Evolutionary conservation across 1,139 yeast species (phyloP), one percentile per base, ranked within the genome.

Genomic region (Suhomyces maxii): DNA sequence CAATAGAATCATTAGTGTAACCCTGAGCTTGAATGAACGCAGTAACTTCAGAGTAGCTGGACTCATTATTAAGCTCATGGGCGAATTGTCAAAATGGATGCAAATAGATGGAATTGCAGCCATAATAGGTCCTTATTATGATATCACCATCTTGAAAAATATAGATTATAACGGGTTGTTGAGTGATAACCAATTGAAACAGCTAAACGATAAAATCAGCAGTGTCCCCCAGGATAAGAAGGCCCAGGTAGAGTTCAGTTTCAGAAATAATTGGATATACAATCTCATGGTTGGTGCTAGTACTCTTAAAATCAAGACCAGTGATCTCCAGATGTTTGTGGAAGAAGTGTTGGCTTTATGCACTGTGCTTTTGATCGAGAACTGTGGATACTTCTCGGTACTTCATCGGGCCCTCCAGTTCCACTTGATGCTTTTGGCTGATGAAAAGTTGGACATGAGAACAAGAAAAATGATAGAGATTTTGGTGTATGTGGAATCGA

Each of bases 61-160:
- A 8, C 14, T 32, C 6, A 41, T 46, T 10, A 30, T 52, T 37
- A 35, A 25, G 37, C 46, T 51, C 31, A 10, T 52, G 12, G 26
- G 40, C 1, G 30, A 25, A 6, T 36, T 41, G 9, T 26, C 37
- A 10, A 25, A 34, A 23, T 39, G 44, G 36, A 12, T 26, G 7
- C 11, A 11, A 10, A 32, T 23, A 8, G 34, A 36, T 8, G 38
- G 35, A 31, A 12, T 42, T 42, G 41, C 40, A 30, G 36, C 43
- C 34, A 46, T 31, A 65, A 1, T 71, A 72, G 1, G 46, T 14
- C 47, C 45, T 1, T 13, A 41, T 11, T 40, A 26, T 28, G 69
- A 76, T 1, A 61, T 76, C 7, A 52, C 63, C 4, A 59, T 66
- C 0, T 76, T 77, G 80, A 50, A 52, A 9, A 57, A 58, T 26